A percentile compares a stretch with the other conserved stretches of the same genome.
Conservation (phyloP, 169 alveolate genomes). For the Perkinsus olseni region DNA sequence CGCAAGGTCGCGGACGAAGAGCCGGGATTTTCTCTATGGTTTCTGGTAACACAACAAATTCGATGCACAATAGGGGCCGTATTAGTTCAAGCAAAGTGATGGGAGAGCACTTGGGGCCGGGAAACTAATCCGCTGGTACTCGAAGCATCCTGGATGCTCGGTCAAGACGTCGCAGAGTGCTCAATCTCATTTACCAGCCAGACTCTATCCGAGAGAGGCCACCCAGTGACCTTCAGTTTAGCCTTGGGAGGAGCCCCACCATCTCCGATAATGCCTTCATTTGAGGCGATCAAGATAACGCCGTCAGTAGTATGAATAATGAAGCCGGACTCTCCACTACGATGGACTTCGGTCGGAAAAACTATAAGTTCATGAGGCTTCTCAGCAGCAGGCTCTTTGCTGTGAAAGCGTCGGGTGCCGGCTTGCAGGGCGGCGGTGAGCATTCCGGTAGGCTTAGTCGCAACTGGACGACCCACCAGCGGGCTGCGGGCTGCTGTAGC, state of each 20-base stretch:
- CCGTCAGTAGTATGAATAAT: neutral
- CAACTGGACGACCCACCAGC: neutral
- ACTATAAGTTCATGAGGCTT: neutral
- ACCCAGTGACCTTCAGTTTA: neutral
- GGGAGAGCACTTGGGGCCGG: too few relatives aligned
- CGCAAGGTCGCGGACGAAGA: too few relatives aligned
- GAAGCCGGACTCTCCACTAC: neutral
- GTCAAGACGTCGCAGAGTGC: neutral
- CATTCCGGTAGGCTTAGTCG: neutral
- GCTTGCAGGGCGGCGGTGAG: neutral
- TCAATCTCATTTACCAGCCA: neutral
- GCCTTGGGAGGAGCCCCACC: neutral
- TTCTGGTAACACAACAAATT: too few relatives aligned
- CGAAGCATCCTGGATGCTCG: neutral
- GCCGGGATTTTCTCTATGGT: too few relatives aligned
- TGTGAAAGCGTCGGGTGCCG: neutral
- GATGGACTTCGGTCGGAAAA: neutral
- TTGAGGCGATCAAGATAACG: neutral
- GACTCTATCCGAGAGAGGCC: neutral
- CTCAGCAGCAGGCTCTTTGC: neutral
- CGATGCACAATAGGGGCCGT: too few relatives aligned
- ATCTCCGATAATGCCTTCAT: neutral
- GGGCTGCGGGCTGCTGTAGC: neutral
- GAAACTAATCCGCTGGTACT: too few relatives aligned
- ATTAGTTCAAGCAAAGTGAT: too few relatives aligned